Percentiles rank a stretch among this genome's conserved stretches.
Conservation (phyloP, 2,329 filamentous ascomycete genomes). For the Epichloe gansuensis region DNA sequence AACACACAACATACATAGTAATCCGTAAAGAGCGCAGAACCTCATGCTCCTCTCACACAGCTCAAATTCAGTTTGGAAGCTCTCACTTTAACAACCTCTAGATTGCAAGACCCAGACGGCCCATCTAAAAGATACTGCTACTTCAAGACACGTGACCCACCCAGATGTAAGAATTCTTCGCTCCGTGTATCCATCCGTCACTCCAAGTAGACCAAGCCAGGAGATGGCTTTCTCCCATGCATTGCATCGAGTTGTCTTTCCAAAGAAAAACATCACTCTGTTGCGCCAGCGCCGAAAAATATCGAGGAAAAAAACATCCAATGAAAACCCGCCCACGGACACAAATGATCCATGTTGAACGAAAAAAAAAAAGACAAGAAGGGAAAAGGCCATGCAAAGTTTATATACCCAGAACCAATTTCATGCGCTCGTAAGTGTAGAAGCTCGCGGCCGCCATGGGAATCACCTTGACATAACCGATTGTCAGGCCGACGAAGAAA, state of each 20-base stretch:
- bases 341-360: neutral
- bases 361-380: neutral
- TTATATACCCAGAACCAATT: constrained; percentile 52
- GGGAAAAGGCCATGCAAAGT: too few relatives aligned
- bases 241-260: neutral
- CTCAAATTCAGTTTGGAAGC: too few relatives aligned
- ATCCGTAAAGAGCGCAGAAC: too few relatives aligned
- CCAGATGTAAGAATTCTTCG: neutral
- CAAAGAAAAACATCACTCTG: too few relatives aligned
- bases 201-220: neutral
- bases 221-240: neutral
- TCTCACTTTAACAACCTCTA: too few relatives aligned
- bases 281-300: neutral
- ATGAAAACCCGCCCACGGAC: neutral
- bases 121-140: too few relatives aligned
- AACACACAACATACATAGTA: too few relatives aligned
- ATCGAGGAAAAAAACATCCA: neutral
- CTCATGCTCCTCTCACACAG: too few relatives aligned
- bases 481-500: constrained; percentile 85
- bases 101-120: too few relatives aligned
- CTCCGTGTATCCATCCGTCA: neutral
- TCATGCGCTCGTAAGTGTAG: constrained; percentile 52
- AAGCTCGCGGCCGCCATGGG: constrained; percentile 69
- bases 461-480: constrained; percentile 89
- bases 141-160: too few relatives aligned